A percentile compares a stretch with the other conserved stretches of the same genome.
phyloP scores from a whole-genome alignment of 2,329 filamentous ascomycete genomes.

The Hypoxylon rubiginosum region DNA sequence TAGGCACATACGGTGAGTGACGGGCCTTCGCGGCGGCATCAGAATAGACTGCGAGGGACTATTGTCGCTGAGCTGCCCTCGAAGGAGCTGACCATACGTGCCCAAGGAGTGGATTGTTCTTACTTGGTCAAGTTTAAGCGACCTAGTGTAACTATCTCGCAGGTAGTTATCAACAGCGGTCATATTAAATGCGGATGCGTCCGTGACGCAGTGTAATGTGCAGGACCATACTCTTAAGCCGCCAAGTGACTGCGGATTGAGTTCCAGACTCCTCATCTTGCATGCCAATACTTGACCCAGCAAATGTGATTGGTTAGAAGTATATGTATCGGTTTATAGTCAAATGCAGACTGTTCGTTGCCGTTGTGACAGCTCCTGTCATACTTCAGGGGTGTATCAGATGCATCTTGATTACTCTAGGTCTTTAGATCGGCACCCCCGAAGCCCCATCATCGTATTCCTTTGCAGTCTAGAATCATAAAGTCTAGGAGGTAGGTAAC shows the following conservation, averaged over 20 bases:
- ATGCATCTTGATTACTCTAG: slow-evolving; percentile 18
- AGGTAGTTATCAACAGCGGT: background rate
- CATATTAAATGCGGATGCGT: background rate
- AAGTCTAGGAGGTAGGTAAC: background rate
- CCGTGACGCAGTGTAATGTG: slow-evolving; percentile 13
- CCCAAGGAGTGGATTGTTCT: background rate
- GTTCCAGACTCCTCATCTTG: slow-evolving; percentile 35
- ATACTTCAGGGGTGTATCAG: slow-evolving; percentile 5
- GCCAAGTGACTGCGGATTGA: slow-evolving; percentile 17
- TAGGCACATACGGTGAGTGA: background rate
- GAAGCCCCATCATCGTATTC: background rate
- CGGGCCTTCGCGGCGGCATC: background rate
- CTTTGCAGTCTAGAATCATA: background rate
- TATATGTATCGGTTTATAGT: slow-evolving; percentile 13
- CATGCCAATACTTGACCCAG: slow-evolving; percentile 10
- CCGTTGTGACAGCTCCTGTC: slow-evolving; percentile 1
- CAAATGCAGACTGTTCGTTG: slow-evolving; percentile 5
- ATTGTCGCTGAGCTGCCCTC: background rate
- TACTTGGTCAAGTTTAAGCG: background rate
- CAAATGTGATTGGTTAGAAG: slow-evolving; percentile 14
- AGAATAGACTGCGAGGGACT: background rate
- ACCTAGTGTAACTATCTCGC: slow-evolving; percentile 13
- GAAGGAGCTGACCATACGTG: background rate
- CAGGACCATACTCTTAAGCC: slow-evolving; percentile 3
- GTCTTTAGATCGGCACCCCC: background rate